Evolutionary conservation across 495 filamentous ascomycete species (phyloP), one percentile per base, ranked within the genome.

Genomic region (Penicillium dipodomyicola): DNA sequence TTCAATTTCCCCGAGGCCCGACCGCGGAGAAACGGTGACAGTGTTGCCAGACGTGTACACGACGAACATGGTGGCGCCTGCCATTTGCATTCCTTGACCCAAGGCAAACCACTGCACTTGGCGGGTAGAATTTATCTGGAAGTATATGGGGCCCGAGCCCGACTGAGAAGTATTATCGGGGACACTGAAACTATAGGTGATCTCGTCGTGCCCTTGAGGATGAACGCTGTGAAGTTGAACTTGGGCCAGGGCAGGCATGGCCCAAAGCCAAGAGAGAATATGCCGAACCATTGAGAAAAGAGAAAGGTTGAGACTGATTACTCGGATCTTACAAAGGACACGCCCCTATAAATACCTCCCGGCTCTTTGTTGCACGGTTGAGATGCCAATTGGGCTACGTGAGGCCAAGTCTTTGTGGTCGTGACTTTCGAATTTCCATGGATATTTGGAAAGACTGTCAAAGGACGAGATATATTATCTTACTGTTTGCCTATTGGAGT

Each of bases 1-100:
- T 65, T 79, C 64, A 17, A 71, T 53, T 58, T 89, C 75, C 5
- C 79, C 80, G 14, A 63, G 68, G 17, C 82, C 82, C 22, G 68
- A 65, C n/a, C 88, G 80, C 3, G 85, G 79, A 19, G 87, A 89
- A 45, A 89, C 56, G 0, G 88, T 91, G 61, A 89, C 76, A n/a
- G 67, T 70, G 59, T 87, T 83, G 12, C 61, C 62, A 4, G 83
- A 81, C 17, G 81, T 68, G 67, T 89, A 90, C 58, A 88, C 79
- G 30, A 91, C 65, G 59, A 90, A 90, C 32, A 92, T 87, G 59
- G 83, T 84, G 15, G 88, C 72, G 15, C 79, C 83, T 1, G 67
- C 61, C 88, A 91, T 91, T 29, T 61, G 59, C 0, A 53, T 59
- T 14, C 88, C 88, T 41, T 86, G 84, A 8, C 86, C 88, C 7